Conservation (phyloP, 2,329 filamentous ascomycete species). For the Coleophoma eucalyptorum region DNA sequence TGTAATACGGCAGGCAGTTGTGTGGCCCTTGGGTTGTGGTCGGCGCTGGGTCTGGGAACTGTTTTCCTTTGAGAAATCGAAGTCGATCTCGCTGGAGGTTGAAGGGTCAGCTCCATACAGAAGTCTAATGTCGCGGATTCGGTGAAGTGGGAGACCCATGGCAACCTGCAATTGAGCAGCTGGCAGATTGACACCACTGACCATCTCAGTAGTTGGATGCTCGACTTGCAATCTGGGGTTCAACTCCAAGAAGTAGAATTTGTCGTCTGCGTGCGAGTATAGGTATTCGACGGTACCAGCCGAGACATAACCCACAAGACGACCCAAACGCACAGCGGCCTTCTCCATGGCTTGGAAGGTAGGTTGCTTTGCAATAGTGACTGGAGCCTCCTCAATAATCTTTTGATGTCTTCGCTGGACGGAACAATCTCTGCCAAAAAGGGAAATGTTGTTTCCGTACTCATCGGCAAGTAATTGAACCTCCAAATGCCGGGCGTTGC, state of each 20-base stretch:
- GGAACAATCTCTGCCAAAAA: slow-evolving; percentile 98
- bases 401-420: slow-evolving; percentile 98
- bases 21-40: slow-evolving; percentile 92
- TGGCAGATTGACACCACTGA: slow-evolving; percentile 93
- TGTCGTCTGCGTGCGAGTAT: slow-evolving; percentile 95
- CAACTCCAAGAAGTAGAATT: slow-evolving; percentile 98
- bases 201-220: slow-evolving; percentile 99
- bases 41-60: slow-evolving; percentile 83
- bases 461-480: slow-evolving; percentile 97
- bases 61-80: slow-evolving; percentile 86
- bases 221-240: slow-evolving; percentile 99
- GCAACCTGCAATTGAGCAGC: slow-evolving; percentile 97
- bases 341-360: slow-evolving; percentile 98
- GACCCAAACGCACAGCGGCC: slow-evolving; percentile 89
- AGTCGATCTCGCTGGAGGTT: slow-evolving; percentile 84
- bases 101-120: slow-evolving; percentile 95
- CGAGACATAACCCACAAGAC: slow-evolving; percentile 95
- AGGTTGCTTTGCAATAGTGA: slow-evolving; percentile 84
- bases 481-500: slow-evolving; percentile 93
- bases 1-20: slow-evolving; percentile 97
- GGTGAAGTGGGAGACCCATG: slow-evolving; percentile 95
- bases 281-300: slow-evolving; percentile 98
- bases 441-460: slow-evolving; percentile 99
- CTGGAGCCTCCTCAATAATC: slow-evolving; percentile 98
- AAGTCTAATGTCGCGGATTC: slow-evolving; percentile 92